Conservation (phyloP, 2,329 filamentous ascomycete species). For the Arthrobotrys sphaeroides region DNA sequence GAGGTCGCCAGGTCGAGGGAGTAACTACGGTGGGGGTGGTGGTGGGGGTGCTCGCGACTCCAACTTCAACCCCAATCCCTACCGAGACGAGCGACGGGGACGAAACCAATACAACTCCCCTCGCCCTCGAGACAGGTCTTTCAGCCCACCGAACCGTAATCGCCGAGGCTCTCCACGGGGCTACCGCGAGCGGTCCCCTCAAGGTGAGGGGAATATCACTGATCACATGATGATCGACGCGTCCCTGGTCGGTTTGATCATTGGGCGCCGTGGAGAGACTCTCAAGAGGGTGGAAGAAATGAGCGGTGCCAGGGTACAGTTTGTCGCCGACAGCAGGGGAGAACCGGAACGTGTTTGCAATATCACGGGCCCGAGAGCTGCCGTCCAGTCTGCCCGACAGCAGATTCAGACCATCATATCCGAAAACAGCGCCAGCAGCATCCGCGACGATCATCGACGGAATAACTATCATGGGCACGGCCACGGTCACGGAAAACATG, state of each 20-base stretch:
- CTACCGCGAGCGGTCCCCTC: slow-evolving; percentile 70
- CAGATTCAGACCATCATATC: slow-evolving; percentile 89
- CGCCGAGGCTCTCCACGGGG: slow-evolving; percentile 59
- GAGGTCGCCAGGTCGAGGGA: slow-evolving; percentile 75
- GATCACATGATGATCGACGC: slow-evolving; percentile 89
- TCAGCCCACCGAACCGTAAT: slow-evolving; percentile 64
- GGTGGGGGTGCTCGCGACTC: slow-evolving; percentile 17
- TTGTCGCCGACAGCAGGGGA: slow-evolving; percentile 73
- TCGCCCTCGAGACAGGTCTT: slow-evolving; percentile 74
- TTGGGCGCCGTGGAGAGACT: slow-evolving; percentile 89
- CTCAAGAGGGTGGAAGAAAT: slow-evolving; percentile 84
- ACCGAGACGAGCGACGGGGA: slow-evolving; percentile 81
- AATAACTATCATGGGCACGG: slow-evolving; percentile 43
- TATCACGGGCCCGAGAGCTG: slow-evolving; percentile 77
- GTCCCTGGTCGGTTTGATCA: slow-evolving; percentile 86
- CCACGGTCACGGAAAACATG: slow-evolving; percentile 44
- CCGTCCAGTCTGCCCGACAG: slow-evolving; percentile 78
- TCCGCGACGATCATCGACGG: slow-evolving; percentile 40
- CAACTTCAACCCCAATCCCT: slow-evolving; percentile 69
- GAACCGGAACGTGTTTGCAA: slow-evolving; percentile 74
- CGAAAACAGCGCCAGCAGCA: slow-evolving; percentile 63
- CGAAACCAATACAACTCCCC: slow-evolving; percentile 65
- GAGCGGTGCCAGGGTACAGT: slow-evolving; percentile 84
- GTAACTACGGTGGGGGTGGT: slow-evolving; percentile 70
- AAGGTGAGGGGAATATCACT: slow-evolving; percentile 72